Base-by-base conservation (phyloP, 2,329 filamentous ascomycete genomes). In the Monilinia aucupariae region DNA sequence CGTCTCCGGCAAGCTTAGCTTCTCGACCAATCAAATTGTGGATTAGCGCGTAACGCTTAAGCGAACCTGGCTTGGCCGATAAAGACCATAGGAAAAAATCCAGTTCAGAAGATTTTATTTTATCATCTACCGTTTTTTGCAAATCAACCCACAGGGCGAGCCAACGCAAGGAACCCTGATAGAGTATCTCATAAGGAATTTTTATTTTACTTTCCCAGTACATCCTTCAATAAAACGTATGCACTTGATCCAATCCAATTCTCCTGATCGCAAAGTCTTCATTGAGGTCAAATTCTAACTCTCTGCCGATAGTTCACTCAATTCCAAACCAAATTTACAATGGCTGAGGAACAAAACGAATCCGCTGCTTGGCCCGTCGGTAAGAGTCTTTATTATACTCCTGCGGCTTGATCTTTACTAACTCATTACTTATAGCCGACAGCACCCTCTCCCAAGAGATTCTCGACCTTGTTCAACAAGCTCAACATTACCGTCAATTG, bases 371-470 rank as follows among this genome's bases (percentile, higher is more conserved):
- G 59, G 68, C 64, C 55, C 34, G 50, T 52, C 59, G 30, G 43
- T 59, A 62, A 27, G 62, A 64, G 45, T 47, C 43, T 61, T 39
- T 32, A 39, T 41, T 20, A 41, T 25, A 49, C 66, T 84, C 86
- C 87, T 68, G 90, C 30, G 25, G 37, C 22, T 13, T 25, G n/a
- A 39, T 30, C 17, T 39, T 30, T 34, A 55, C 51, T 62, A 49
- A 62, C 22, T 49, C 20, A 12, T 87, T 66, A 76, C 89, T 87
- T 66, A 76, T 89, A 75, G 88, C 89, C 76, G 88, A 91, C 74
- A 82, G 85, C 74, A 83, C 85, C 71, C 82, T 96, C 68, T 85
- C 89, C 62, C 87, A 92, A 80, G 87, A 92, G 76, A 86, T 97
- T 68, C 85, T 96, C 67, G 89, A 96, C 71, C 82, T 92, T 62